Percentiles rank a stretch among this genome's conserved stretches.
phyloP scores from a whole-genome alignment of 306 rosid genomes.

The Citrullus colocynthis region DNA sequence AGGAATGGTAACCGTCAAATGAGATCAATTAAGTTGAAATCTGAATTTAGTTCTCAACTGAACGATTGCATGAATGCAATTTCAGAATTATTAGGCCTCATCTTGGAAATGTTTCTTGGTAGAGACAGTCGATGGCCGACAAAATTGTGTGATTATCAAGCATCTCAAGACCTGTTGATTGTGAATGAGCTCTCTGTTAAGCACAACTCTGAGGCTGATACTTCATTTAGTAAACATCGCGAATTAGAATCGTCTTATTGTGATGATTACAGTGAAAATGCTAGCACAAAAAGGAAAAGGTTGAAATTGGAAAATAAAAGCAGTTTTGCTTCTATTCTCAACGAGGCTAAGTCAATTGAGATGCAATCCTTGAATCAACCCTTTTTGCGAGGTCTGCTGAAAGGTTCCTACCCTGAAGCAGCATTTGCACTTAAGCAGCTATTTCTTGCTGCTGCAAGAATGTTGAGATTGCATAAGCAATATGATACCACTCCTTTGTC shows the following conservation, averaged over 20 bases:
- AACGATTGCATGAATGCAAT: slow-evolving; percentile 32
- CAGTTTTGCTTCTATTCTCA: slow-evolving; percentile 34
- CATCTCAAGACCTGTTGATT: slow-evolving; percentile 16
- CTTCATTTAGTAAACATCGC: slow-evolving; percentile 7
- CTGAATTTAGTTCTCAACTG: slow-evolving; percentile 29
- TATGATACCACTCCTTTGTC: slow-evolving; percentile 25
- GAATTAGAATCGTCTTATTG: slow-evolving; percentile 23
- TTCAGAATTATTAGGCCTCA: slow-evolving; percentile 27
- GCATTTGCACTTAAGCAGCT: slow-evolving; percentile 64
- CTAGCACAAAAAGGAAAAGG: slow-evolving; percentile 17
- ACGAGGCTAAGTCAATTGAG: slow-evolving; percentile 31
- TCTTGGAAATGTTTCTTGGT: slow-evolving; percentile 32
- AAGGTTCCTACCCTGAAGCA: slow-evolving; percentile 45
- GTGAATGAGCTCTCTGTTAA: slow-evolving; percentile 11
- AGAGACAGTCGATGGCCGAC: slow-evolving; percentile 20
- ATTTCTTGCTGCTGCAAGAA: slow-evolving; percentile 49
- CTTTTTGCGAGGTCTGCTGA: slow-evolving; percentile 47
- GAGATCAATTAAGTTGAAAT: slow-evolving; percentile 26
- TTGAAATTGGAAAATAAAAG: slow-evolving; percentile 18
- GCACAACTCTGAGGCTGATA: slow-evolving; percentile 16
- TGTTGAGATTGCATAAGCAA: slow-evolving; percentile 51
- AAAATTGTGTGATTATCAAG: slow-evolving; percentile 24
- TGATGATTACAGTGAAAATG: slow-evolving; percentile 15
- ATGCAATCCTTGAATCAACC: slow-evolving; percentile 33
- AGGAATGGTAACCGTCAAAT: slow-evolving; percentile 18